phyloP scores from a whole-genome alignment of 495 filamentous ascomycete species.

The Penicillium simplicissimum region DNA sequence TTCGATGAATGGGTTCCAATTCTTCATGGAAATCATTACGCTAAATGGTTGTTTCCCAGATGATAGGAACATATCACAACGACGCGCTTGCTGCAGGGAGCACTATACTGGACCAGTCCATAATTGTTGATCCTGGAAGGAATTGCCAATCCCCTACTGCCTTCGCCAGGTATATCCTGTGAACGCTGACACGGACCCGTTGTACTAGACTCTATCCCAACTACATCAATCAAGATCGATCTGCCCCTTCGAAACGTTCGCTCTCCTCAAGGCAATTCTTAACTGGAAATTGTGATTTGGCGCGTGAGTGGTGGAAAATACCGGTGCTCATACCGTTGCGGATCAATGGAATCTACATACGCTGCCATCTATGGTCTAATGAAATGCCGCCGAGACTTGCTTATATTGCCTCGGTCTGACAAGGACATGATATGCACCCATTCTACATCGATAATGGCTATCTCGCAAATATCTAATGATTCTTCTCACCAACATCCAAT shows the following conservation, averaged over 20 bases:
- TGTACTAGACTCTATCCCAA: background rate
- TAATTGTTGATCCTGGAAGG: background rate
- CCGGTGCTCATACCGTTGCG: background rate
- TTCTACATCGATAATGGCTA: background rate
- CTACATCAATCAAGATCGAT: background rate
- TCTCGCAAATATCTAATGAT: slow-evolving; percentile 21
- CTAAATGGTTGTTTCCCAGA: background rate
- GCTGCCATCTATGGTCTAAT: background rate
- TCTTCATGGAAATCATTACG: background rate
- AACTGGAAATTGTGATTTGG: background rate
- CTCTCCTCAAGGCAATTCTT: background rate
- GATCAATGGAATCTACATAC: background rate
- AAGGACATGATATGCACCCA: background rate
- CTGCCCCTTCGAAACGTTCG: background rate
- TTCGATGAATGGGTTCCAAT: background rate
- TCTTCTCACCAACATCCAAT: slow-evolving; percentile 71
- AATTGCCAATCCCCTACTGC: background rate
- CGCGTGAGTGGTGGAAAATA: background rate
- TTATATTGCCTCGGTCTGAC: background rate
- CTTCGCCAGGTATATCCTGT: background rate
- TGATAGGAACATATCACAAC: background rate
- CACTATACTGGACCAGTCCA: background rate
- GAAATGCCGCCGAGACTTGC: background rate
- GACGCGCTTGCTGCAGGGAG: background rate
- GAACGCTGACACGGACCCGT: background rate